Conservation (phyloP, 1,284 basidiomycete genomes). For the Kwoniella shivajii region DNA sequence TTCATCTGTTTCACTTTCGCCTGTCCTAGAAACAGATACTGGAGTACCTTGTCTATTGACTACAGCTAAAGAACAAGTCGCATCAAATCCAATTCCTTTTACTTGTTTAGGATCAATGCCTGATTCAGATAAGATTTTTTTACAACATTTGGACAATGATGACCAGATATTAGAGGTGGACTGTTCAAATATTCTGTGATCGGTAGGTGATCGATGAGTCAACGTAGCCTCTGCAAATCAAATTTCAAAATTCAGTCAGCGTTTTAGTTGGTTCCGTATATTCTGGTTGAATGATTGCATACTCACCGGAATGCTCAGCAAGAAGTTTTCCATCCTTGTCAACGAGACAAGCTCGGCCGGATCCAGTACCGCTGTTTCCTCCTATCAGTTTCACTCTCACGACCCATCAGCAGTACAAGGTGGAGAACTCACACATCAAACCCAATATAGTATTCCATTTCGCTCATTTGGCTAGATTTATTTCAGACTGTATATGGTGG, state of each 20-base stretch:
- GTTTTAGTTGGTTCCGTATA: not conserved
- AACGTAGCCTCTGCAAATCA: conserved; percentile 63
- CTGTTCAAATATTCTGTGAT: conserved; percentile 89
- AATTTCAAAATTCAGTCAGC: not conserved
- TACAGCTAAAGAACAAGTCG: conserved; percentile 94
- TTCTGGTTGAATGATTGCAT: not conserved
- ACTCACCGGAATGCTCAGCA: conserved; percentile 57
- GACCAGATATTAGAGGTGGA: conserved; percentile 80
- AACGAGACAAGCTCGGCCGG: conserved; percentile 84
- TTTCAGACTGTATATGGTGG: too few relatives aligned
- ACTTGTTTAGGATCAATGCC: conserved; percentile 67
- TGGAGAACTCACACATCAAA: conserved; percentile 59
- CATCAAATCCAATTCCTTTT: conserved; percentile 93
- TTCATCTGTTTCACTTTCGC: conserved; percentile 25
- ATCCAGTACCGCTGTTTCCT: conserved; percentile 74
- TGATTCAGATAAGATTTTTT: conserved; percentile 65
- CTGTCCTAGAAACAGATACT: conserved; percentile 69
- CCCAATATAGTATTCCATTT: conserved; percentile 59
- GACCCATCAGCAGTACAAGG: not conserved
- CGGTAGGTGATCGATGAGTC: conserved; percentile 80
- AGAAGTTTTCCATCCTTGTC: conserved; percentile 72
- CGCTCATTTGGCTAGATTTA: conserved; percentile 14
- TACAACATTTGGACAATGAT: conserved; percentile 71
- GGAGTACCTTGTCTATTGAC: conserved; percentile 73
- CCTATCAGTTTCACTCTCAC: not conserved